Evolutionary conservation across 352 stramenopile species (phyloP).

Genomic region (Globisporangium yorkense): DNA sequence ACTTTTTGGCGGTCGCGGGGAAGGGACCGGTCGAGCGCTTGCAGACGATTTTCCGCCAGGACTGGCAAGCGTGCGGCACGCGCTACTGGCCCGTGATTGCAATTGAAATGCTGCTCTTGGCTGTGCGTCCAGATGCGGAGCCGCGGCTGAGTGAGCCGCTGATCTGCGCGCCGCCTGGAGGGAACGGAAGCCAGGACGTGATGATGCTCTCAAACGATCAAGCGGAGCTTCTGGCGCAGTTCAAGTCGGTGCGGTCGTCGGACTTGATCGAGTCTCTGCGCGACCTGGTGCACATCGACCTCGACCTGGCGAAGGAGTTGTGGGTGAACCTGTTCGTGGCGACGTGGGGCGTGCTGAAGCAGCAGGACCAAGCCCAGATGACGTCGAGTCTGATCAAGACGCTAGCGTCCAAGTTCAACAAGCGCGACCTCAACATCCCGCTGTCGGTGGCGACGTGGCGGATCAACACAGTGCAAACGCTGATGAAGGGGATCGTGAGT

Average conservation of each 20-base stretch:
- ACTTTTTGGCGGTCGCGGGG: conserved; percentile 47
- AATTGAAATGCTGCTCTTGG: conserved; percentile 65
- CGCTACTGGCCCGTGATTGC: conserved; percentile 82
- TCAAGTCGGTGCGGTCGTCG: conserved; percentile 22
- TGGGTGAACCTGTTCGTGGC: conserved; percentile 73
- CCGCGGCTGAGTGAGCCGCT: conserved; percentile 11
- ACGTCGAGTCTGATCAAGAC: conserved; percentile 66
- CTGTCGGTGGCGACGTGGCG: conserved; percentile 39
- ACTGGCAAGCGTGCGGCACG: conserved; percentile 84
- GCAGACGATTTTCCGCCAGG: conserved; percentile 69
- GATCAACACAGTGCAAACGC: conserved; percentile 81
- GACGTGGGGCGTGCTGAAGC: conserved; percentile 41
- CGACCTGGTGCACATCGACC: conserved; percentile 70
- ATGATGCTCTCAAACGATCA: neutral
- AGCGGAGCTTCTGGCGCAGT: conserved; percentile 23
- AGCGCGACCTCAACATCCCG: conserved; percentile 76
- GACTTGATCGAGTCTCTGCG: conserved; percentile 54
- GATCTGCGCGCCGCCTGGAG: neutral
- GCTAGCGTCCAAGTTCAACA: conserved; percentile 85
- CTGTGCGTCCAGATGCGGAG: conserved; percentile 19
- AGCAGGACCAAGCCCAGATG: conserved; percentile 49
- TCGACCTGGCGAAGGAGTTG: conserved; percentile 80
- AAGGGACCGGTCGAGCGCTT: conserved; percentile 43
- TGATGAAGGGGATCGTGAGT: conserved; percentile 71
- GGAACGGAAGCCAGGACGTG: neutral